Evolutionary conservation across 2,329 filamentous ascomycete genomes (phyloP).

Genomic region (Aspergillus floridensis): DNA sequence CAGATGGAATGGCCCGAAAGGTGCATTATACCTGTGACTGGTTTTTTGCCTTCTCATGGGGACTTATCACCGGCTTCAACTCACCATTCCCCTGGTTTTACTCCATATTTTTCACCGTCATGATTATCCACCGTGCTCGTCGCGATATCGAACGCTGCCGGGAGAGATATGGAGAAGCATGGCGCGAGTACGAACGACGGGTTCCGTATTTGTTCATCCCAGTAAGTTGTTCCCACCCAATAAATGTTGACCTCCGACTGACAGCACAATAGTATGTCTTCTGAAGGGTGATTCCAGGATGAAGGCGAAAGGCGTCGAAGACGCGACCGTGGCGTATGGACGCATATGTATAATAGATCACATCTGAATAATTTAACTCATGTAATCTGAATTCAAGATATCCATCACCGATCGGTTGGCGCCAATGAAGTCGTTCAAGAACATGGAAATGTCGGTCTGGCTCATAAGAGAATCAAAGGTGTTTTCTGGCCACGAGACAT

Average conservation of each 20-base stretch:
- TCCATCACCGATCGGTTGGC: conserved; percentile 26
- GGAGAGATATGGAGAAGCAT: conserved; percentile 74
- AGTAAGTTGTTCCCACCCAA: conserved; percentile 35
- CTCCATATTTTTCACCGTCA: conserved; percentile 71
- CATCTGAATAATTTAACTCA: conserved; percentile 8
- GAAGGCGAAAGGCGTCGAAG: background rate
- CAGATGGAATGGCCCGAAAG: conserved; percentile 69
- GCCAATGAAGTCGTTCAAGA: conserved; percentile 30
- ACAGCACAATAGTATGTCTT: conserved; percentile 17
- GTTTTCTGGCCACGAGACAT: conserved; percentile 25
- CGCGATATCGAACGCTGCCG: conserved; percentile 73
- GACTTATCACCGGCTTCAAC: conserved; percentile 71
- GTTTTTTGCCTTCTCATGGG: conserved; percentile 75
- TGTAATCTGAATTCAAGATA: conserved; percentile 22
- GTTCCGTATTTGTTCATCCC: conserved; percentile 85
- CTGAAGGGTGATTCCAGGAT: background rate
- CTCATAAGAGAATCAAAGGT: conserved; percentile 22
- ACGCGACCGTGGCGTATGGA: background rate
- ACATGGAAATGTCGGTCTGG: conserved; percentile 25
- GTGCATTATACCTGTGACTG: conserved; percentile 77
- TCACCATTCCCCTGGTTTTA: conserved; percentile 89
- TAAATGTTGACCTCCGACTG: background rate
- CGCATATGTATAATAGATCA: background rate
- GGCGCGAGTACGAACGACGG: conserved; percentile 73
- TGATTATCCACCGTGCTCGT: conserved; percentile 74